phyloP scores from a whole-genome alignment of 2,329 filamentous ascomycete genomes.

The Epichloe brachyelytri region DNA sequence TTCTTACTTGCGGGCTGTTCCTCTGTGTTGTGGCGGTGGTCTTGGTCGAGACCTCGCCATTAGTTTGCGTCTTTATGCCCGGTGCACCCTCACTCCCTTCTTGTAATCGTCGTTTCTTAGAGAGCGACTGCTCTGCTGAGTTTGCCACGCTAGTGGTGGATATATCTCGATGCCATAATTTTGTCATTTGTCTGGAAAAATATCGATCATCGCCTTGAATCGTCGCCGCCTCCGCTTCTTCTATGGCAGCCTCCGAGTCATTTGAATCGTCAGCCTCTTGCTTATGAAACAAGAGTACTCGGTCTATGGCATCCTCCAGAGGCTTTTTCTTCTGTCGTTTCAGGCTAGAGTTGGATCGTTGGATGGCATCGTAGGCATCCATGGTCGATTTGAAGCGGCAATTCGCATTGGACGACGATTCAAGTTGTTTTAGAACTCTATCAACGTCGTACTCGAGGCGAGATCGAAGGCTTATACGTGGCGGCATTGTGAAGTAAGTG shows the following conservation, averaged over 20 bases:
- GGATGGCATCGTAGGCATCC: conserved; percentile 65
- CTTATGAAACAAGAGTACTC: conserved; percentile 62
- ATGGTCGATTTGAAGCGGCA: conserved; percentile 33
- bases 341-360: conserved; percentile 74
- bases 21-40: conserved; percentile 10
- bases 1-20: conserved; percentile 19
- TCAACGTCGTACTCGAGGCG: conserved; percentile 60
- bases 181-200: conserved; percentile 29
- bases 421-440: conserved; percentile 63
- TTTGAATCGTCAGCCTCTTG: conserved; percentile 46
- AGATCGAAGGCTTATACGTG: conserved; percentile 11
- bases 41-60: background rate
- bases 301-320: conserved; percentile 74
- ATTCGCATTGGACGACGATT: conserved; percentile 45
- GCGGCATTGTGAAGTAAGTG: background rate
- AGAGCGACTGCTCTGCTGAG: conserved; percentile 12
- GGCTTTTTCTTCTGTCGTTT: conserved; percentile 70
- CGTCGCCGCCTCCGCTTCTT: conserved; percentile 25
- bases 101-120: conserved; percentile 22
- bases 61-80: conserved; percentile 1
- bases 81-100: conserved; percentile 14
- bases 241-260: conserved; percentile 37
- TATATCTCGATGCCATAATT: conserved; percentile 22
- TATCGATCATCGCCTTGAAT: conserved; percentile 23
- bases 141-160: conserved; percentile 5